Base-by-base conservation (phyloP, 2,329 filamentous ascomycete genomes). In the Tolypocladium tundrense region DNA sequence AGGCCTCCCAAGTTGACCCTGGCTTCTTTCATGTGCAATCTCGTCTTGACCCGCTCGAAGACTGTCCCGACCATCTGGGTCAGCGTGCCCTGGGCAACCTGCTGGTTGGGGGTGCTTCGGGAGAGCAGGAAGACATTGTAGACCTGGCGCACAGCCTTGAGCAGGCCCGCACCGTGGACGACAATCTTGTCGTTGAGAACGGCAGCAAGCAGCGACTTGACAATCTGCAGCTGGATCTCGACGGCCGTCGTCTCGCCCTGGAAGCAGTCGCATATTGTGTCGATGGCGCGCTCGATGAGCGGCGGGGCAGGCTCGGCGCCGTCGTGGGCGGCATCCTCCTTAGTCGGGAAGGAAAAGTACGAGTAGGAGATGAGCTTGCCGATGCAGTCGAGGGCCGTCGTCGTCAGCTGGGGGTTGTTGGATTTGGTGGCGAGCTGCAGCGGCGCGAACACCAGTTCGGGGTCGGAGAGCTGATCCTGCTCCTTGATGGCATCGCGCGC, bases 11-110 rank as follows among this genome's bases (percentile, higher is more conserved):
- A 70, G 64, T 81, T 84, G 58, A 88, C 66, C 24, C 91, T 84
- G 41, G 88, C 80, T 69, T 97, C 92, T 72, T 96, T 97, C 77
- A 91, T 85, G 59, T 92, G 87, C 61, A 99, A 76, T 56, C 94
- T 83, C 1, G 84, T 83, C 75, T 94, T 95, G 62, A 99, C 93
- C 61, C 94, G 81, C 73, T 99, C 94, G 67, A 99, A 99, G 3
- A 99, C 94, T 1, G 93, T 97, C 63, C 93, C 92, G 43, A 97
- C 91, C 94, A 99, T 99, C 74, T 99, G 94, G 4, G 93, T 96
- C 68, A 99, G 77, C 4, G 94, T 97, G 3, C 94, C 94, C 72
- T 99, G 95, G 1, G 95, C 95, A 54, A 97, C 90, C 72, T 96
- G 92, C 77, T 99, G 94, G 70, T 97, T 99, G 58, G 91, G 85